phyloP scores from a whole-genome alignment of 345 rosid genomes.

The Citrus hindsii region DNA sequence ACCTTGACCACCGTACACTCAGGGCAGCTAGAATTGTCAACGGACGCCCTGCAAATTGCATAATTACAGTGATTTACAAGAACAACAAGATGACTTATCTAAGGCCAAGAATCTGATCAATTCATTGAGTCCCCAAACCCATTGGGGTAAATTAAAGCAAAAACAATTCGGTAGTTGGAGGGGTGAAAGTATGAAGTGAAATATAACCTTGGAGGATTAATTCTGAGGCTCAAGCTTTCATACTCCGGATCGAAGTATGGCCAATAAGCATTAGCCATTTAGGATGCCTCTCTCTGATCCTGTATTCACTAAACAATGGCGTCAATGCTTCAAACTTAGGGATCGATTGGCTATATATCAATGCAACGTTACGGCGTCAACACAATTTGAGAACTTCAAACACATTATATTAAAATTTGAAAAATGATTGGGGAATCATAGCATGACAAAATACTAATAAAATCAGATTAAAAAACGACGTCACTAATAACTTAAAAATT shows the following conservation, averaged over 20 bases:
- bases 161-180: too few species aligned
- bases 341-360: not conserved
- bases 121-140: not conserved
- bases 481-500: too few species aligned
- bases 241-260: conserved; percentile 96
- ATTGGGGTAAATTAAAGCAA: not conserved
- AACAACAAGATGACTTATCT: too few species aligned
- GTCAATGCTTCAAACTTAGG: too few species aligned
- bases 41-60: conserved; percentile 65
- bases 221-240: conserved; percentile 81
- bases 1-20: conserved; percentile 84
- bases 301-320: not conserved
- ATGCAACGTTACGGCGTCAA: not conserved
- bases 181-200: not conserved
- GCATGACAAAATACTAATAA: too few species aligned
- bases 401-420: too few species aligned
- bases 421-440: too few species aligned
- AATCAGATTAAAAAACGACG: too few species aligned
- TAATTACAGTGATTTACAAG: not conserved
- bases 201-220: conserved; percentile 86
- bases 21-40: conserved; percentile 69
- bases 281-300: conserved; percentile 4
- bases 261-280: conserved; percentile 79
- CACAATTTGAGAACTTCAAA: too few species aligned
- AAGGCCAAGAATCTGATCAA: not conserved